Conservation (phyloP, 2,329 filamentous ascomycete species). For the Rhinocladiella similis region DNA sequence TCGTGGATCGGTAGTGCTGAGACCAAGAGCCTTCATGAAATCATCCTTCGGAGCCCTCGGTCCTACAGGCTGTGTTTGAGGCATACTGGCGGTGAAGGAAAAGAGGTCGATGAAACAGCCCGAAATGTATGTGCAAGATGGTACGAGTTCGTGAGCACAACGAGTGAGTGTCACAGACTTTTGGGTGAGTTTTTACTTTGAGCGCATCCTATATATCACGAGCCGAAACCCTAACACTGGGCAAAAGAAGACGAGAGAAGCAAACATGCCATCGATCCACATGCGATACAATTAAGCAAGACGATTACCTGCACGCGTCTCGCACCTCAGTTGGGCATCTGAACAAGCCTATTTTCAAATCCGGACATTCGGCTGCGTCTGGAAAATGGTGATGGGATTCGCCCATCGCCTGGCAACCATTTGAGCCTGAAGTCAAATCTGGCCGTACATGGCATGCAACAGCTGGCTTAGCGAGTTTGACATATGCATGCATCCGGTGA, state of each 20-base stretch:
- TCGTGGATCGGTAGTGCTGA: slow-evolving; percentile 42
- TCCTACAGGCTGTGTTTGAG: slow-evolving; percentile 31
- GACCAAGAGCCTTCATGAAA: slow-evolving; percentile 46
- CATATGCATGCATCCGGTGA: slow-evolving; percentile 19
- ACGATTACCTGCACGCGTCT: slow-evolving; percentile 12
- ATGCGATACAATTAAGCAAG: slow-evolving; percentile 8
- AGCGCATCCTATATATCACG: slow-evolving; percentile 25
- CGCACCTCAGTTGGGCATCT: slow-evolving; percentile 22
- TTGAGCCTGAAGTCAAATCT: slow-evolving; percentile 28
- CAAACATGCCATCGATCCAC: slow-evolving; percentile 23
- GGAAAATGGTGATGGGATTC: slow-evolving; percentile 16
- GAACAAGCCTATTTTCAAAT: slow-evolving; percentile 25
- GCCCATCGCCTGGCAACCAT: slow-evolving; percentile 13
- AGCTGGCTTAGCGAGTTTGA: slow-evolving; percentile 26
- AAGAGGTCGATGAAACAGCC: slow-evolving; percentile 20
- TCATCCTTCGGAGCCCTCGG: slow-evolving; percentile 48
- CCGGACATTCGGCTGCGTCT: slow-evolving; percentile 17
- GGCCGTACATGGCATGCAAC: slow-evolving; percentile 18
- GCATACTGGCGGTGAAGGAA: slow-evolving; percentile 23
- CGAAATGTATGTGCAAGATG: slow-evolving; percentile 28
- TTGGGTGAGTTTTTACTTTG: slow-evolving; percentile 15
- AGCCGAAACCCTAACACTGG: slow-evolving; percentile 6
- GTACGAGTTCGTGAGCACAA: slow-evolving; percentile 23
- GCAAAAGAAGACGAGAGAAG: slow-evolving; percentile 12
- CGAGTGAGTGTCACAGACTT: slow-evolving; percentile 28